Evolutionary conservation across 495 filamentous ascomycete genomes (phyloP).

Genomic region (Darksidea phi): DNA sequence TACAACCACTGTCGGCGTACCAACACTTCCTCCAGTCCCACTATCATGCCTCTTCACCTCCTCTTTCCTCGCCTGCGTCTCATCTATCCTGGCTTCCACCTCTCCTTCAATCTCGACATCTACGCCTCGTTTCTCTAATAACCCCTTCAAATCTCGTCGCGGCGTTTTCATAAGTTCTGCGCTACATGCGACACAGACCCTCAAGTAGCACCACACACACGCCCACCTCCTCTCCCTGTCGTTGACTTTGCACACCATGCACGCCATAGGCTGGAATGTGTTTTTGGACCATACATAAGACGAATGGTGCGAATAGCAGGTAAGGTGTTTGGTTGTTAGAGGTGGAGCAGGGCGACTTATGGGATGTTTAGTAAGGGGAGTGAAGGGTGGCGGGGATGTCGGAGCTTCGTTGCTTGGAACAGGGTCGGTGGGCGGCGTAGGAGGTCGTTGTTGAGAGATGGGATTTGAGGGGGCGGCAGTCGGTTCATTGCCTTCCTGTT

Average conservation of each 20-base stretch:
- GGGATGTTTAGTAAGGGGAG: not conserved
- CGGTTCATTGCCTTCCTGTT: not conserved
- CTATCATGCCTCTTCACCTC: not conserved
- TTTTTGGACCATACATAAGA: slow-evolving; percentile 4
- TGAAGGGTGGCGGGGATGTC: not conserved
- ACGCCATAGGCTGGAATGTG: slow-evolving; percentile 4
- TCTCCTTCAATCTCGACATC: not conserved
- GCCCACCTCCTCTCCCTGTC: not conserved
- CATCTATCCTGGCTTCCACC: no score
- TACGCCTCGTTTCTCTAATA: slow-evolving; percentile 9
- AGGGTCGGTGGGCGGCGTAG: not conserved
- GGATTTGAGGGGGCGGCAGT: no score
- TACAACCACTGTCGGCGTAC: slow-evolving; percentile 10
- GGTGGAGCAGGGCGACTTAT: slow-evolving; percentile 3
- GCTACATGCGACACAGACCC: slow-evolving; percentile 14
- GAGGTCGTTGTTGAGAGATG: not conserved
- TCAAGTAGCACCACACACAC: slow-evolving; percentile 22
- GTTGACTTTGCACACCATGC: slow-evolving; percentile 15
- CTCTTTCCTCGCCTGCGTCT: not conserved
- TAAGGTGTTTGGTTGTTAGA: slow-evolving; percentile 8
- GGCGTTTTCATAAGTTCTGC: slow-evolving; percentile 4
- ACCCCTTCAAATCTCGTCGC: slow-evolving; percentile 8
- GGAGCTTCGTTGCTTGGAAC: not conserved
- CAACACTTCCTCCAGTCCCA: not conserved
- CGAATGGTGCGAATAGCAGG: slow-evolving; percentile 20